Conservation (phyloP, 23 red algal genomes). For the Gracilaria domingensis region DNA sequence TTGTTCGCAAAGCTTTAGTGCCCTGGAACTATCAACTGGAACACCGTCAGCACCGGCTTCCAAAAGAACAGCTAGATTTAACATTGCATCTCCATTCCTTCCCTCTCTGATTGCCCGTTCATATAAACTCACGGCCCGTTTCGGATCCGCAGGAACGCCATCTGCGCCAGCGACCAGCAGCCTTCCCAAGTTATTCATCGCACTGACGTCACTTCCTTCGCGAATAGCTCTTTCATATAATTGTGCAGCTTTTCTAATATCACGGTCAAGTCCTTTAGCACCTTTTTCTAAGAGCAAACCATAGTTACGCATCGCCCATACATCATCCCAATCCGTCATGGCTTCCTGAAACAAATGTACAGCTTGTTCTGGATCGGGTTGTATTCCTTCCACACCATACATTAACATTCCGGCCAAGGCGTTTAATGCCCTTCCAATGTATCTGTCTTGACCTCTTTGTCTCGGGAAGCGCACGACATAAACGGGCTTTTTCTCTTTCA, state of each 20-base stretch:
- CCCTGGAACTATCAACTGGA: neutral
- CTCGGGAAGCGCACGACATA: too few relatives aligned
- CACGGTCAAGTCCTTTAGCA: too few relatives aligned
- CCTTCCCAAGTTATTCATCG: neutral
- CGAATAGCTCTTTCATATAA: too few relatives aligned
- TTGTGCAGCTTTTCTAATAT: too few relatives aligned
- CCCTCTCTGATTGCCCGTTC: constrained; percentile 1
- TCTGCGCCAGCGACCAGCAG: neutral
- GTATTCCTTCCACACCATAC: neutral
- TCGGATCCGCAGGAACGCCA: neutral
- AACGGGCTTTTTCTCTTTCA: too few relatives aligned
- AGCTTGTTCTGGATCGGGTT: neutral
- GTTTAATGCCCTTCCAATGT: neutral
- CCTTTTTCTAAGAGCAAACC: too few relatives aligned
- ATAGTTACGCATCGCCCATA: neutral
- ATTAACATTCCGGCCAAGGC: neutral
- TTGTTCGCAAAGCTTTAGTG: neutral
- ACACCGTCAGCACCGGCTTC: constrained; percentile 35
- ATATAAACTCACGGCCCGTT: constrained; percentile 7
- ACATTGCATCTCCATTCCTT: neutral
- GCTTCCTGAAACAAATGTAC: neutral
- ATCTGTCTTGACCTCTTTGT: neutral
- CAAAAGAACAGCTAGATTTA: constrained; percentile 18
- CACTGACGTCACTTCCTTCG: too few relatives aligned
- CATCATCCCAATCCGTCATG: neutral